Evolutionary conservation across 73 alveolate genomes (phyloP).

Genomic region (Tetrahymena malaccensis): DNA sequence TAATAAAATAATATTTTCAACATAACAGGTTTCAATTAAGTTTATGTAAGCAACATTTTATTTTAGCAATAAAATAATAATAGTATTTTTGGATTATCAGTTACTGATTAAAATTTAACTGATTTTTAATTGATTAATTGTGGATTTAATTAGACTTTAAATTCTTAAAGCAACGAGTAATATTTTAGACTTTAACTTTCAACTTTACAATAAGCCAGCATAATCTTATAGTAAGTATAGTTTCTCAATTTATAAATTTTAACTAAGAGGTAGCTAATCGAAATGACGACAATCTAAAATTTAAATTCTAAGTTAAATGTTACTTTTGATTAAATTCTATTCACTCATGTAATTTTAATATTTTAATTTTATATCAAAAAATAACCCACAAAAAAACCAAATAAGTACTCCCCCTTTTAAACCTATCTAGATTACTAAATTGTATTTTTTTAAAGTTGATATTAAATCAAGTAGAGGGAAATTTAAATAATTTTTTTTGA

Average conservation of each 20-base stretch:
- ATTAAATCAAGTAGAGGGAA: too few species aligned
- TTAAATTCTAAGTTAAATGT: too few species aligned
- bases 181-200: neutral
- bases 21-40: neutral
- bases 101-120: neutral
- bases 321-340: too few species aligned
- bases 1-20: neutral
- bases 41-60: neutral
- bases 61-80: neutral
- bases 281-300: too few species aligned
- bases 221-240: too few species aligned
- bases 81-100: neutral
- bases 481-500: too few species aligned
- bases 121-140: neutral
- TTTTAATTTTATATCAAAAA: neutral
- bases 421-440: neutral
- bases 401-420: neutral
- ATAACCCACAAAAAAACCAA: neutral
- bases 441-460: neutral
- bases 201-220: neutral
- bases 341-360: neutral
- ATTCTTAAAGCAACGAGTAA: neutral
- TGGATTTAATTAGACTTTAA: neutral
- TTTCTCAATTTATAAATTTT: too few species aligned
- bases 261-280: too few species aligned